Evolutionary conservation across 1,284 basidiomycete genomes (phyloP).

Genomic region (Cutaneotrichosporon sp.): DNA sequence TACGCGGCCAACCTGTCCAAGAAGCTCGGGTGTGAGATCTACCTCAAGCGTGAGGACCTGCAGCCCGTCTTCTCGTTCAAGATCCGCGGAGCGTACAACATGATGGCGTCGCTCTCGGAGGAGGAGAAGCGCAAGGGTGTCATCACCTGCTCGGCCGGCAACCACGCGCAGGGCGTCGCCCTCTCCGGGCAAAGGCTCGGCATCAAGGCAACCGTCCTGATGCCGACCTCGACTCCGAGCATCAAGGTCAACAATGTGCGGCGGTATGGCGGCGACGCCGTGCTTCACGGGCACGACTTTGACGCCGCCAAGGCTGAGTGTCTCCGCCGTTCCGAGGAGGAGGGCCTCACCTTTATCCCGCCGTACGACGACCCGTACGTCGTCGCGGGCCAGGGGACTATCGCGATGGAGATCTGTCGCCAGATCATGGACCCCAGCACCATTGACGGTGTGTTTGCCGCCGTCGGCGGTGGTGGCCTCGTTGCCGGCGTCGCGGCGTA

Average conservation of each 20-base stretch:
- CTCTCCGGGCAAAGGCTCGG: conserved; percentile 82
- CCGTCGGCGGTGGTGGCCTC: conserved; percentile 91
- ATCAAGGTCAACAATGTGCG: conserved; percentile 97
- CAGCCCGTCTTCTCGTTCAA: conserved; percentile 99
- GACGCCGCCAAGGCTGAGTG: conserved; percentile 97
- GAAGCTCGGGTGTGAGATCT: conserved; percentile 84
- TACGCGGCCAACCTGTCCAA: conserved; percentile 81
- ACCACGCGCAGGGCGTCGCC: conserved; percentile 98
- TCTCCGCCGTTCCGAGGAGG: conserved; percentile 71
- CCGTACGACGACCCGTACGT: conserved; percentile 97
- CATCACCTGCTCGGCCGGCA: conserved; percentile 95
- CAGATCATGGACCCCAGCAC: conserved; percentile 72
- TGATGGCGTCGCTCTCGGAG: conserved; percentile 86
- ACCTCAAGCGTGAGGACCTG: conserved; percentile 96
- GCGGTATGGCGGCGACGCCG: conserved; percentile 89
- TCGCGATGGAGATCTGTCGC: conserved; percentile 91
- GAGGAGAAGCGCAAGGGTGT: conserved; percentile 98
- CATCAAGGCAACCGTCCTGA: conserved; percentile 96
- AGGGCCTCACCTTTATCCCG: conserved; percentile 88
- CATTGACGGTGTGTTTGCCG: conserved; percentile 84
- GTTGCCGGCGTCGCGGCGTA: conserved; percentile 88
- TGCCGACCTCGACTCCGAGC: conserved; percentile 91
- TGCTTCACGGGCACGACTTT: conserved; percentile 90
- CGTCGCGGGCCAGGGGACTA: conserved; percentile 96
- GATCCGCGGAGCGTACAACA: conserved; percentile 96